These are phyloP conservation scores for Arthroderma uncinatum DNA, from an alignment of 2,329 filamentous ascomycete species.

Conservation along the genomic window DNA sequence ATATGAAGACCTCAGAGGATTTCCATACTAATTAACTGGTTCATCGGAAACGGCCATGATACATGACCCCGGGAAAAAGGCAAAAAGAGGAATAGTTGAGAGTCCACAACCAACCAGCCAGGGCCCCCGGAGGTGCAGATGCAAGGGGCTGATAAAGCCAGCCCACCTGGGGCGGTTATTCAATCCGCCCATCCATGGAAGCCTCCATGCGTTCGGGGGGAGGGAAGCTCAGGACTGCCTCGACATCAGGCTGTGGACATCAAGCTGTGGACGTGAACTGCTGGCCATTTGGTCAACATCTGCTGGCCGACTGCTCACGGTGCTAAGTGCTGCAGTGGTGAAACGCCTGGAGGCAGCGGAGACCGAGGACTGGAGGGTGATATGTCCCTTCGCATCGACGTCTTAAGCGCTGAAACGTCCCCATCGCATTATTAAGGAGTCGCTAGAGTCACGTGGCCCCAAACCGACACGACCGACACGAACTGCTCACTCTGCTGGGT, in stretches of 20 bases:
- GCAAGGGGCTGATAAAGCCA: constrained; percentile 3
- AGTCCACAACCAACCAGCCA: background rate
- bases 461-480: too few relatives aligned
- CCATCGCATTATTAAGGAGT: background rate
- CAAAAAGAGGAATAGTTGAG: background rate
- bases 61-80: background rate
- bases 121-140: background rate
- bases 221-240: background rate
- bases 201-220: background rate
- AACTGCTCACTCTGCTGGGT: too few relatives aligned
- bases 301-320: background rate
- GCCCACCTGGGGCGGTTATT: background rate
- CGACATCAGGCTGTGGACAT: background rate
- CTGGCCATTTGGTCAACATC: background rate
- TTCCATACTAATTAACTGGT: constrained; percentile 4
- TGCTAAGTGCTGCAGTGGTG: constrained; percentile 5
- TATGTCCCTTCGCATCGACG: background rate
- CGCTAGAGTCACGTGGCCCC: constrained; percentile 1
- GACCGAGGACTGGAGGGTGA: background rate
- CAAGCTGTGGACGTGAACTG: too few relatives aligned
- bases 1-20: background rate
- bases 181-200: background rate
- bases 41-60: constrained; percentile 3
- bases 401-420: constrained; percentile 1
- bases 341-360: background rate